Evolutionary conservation across 257 asterid species (phyloP).

Genomic region (Perilla frutescens): DNA sequence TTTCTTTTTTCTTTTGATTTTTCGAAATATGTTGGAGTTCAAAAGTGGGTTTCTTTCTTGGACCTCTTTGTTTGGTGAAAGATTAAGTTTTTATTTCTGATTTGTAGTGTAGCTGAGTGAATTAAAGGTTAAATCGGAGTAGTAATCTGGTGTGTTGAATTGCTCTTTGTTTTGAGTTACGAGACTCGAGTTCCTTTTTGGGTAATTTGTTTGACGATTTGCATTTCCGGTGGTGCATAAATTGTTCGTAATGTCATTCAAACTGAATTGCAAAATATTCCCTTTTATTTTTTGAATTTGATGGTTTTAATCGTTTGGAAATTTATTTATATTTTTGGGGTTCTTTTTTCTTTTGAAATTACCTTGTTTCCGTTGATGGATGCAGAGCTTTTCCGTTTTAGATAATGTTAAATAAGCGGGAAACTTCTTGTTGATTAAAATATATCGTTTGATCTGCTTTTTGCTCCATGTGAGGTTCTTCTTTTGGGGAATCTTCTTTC

Average conservation of each 20-base stretch:
- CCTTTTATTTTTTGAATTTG: background rate
- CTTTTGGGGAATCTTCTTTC: slow-evolving; percentile 84
- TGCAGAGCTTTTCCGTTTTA: slow-evolving; percentile 23
- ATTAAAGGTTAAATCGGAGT: slow-evolving; percentile 13
- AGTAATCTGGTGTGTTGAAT: slow-evolving; percentile 14
- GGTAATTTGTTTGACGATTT: slow-evolving; percentile 9
- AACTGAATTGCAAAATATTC: slow-evolving; percentile 13
- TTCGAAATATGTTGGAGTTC: background rate
- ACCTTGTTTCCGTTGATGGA: slow-evolving; percentile 17
- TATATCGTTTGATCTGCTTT: slow-evolving; percentile 48
- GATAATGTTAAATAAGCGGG: slow-evolving; percentile 37
- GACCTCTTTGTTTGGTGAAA: slow-evolving; percentile 6
- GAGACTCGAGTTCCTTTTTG: slow-evolving; percentile 12
- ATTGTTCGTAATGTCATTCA: background rate
- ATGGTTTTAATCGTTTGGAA: slow-evolving; percentile 11
- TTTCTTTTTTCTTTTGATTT: background rate
- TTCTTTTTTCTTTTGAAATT: background rate
- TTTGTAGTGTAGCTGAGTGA: slow-evolving; percentile 30
- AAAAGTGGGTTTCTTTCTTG: slow-evolving; percentile 26
- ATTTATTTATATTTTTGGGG: background rate
- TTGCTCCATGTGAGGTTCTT: slow-evolving; percentile 58
- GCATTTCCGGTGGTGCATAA: slow-evolving; percentile 4
- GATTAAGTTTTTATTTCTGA: background rate
- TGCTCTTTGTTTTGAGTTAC: background rate
- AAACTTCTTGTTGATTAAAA: slow-evolving; percentile 45